Percentiles rank a stretch among this genome's conserved stretches.
Evolutionary conservation across 2,329 filamentous ascomycete species (phyloP).

Genomic region (Aspergillus proliferans): DNA sequence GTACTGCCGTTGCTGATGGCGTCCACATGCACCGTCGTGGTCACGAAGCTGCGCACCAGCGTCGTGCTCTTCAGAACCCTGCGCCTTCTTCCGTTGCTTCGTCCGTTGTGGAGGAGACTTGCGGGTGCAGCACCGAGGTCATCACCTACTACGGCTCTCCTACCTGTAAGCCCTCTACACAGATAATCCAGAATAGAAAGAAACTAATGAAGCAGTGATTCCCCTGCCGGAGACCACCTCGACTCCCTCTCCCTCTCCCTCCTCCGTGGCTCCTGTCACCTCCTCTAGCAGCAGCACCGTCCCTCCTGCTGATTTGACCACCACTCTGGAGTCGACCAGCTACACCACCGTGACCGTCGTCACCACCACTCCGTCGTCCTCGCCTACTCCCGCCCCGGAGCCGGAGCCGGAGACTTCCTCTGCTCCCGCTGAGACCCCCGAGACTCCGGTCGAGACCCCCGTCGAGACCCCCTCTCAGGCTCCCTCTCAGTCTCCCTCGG

Average conservation of each 20-base stretch:
- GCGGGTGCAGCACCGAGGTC: constrained; percentile 69
- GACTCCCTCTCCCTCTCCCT: constrained; percentile 7
- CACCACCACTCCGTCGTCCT: constrained; percentile 14
- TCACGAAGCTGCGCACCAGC: constrained; percentile 54
- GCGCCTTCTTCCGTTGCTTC: constrained; percentile 10
- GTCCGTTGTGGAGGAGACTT: constrained; percentile 42
- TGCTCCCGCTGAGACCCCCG: constrained; percentile 1
- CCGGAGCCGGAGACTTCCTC: constrained; percentile 1
- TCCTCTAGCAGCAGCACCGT: constrained; percentile 11
- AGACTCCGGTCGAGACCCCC: background rate
- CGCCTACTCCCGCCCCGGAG: constrained; percentile 1
- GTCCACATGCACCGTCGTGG: constrained; percentile 50
- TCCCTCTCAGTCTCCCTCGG: no score
- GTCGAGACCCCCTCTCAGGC: no score
- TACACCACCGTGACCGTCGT: constrained; percentile 32
- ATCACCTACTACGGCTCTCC: constrained; percentile 62
- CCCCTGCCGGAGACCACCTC: constrained; percentile 18
- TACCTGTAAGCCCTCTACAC: constrained; percentile 47
- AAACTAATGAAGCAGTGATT: constrained; percentile 32
- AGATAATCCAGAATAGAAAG: constrained; percentile 2
- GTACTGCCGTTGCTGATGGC: constrained; percentile 49
- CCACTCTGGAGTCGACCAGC: constrained; percentile 35
- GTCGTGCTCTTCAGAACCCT: constrained; percentile 31
- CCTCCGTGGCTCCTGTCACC: constrained; percentile 13
- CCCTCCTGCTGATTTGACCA: constrained; percentile 21